Percentiles rank a stretch among this genome's conserved stretches.
Conservation (phyloP, 225 moss, liverwort and hornwort genomes). For the Pleurozium schreberi region DNA sequence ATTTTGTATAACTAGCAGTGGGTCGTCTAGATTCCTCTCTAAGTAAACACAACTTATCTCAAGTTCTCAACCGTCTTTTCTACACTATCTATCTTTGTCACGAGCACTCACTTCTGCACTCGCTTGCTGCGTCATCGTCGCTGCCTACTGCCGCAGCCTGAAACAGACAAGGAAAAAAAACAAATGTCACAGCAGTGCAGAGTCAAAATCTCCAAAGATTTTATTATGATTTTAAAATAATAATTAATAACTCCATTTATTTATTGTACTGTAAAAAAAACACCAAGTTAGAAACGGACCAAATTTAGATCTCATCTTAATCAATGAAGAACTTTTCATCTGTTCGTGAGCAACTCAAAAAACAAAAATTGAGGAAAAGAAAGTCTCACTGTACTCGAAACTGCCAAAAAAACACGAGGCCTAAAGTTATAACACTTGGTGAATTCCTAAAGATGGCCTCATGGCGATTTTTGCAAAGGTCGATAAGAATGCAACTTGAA, state of each 20-base stretch:
- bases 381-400: not conserved
- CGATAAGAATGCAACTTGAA: not conserved
- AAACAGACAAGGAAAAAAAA: not conserved
- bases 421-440: not conserved
- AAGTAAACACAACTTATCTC: not conserved
- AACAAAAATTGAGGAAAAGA: no score
- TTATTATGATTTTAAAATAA: not conserved
- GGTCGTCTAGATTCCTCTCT: not conserved
- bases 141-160: slow-evolving; percentile 28
- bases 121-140: slow-evolving; percentile 29
- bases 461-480: not conserved
- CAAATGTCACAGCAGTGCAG: not conserved
- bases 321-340: not conserved
- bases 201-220: no score
- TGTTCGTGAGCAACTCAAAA: no score
- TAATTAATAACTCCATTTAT: not conserved
- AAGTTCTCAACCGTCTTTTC: not conserved
- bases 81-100: not conserved
- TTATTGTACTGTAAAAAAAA: not conserved
- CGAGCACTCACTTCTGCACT: slow-evolving; percentile 10
- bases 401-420: not conserved
- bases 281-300: not conserved
- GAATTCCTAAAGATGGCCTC: not conserved
- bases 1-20: not conserved
- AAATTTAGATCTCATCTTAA: not conserved